Evolutionary conservation across 805 yeast genomes (phyloP).

Genomic region (Nakazawaea wyomingensis): DNA sequence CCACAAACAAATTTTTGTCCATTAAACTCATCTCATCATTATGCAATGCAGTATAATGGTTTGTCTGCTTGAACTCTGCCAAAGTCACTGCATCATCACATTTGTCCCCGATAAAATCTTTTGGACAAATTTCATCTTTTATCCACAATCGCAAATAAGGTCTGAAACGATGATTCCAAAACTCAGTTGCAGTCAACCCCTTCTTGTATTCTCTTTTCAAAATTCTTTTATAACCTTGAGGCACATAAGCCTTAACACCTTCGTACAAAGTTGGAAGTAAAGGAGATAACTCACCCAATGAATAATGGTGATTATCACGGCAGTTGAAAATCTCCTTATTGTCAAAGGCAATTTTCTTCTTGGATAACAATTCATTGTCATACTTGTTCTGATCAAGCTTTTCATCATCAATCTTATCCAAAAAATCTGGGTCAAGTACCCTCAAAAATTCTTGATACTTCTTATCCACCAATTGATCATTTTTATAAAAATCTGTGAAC

Average conservation of each 20-base stretch:
- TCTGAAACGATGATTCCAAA: slow-evolving; percentile 37
- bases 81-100: slow-evolving; percentile 27
- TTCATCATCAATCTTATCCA: slow-evolving; percentile 9
- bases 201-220: slow-evolving; percentile 46
- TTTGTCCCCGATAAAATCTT: slow-evolving; percentile 22
- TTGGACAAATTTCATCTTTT: slow-evolving; percentile 21
- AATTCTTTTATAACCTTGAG: slow-evolving; percentile 35
- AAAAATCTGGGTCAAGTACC: slow-evolving; percentile 18
- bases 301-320: slow-evolving; percentile 48
- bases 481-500: slow-evolving; percentile 26
- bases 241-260: slow-evolving; percentile 51
- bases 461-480: slow-evolving; percentile 14
- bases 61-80: slow-evolving; percentile 27
- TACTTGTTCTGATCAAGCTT: slow-evolving; percentile 16
- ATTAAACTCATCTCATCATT: slow-evolving; percentile 22
- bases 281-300: slow-evolving; percentile 43
- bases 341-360: slow-evolving; percentile 19
- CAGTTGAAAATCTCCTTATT: slow-evolving; percentile 36
- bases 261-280: slow-evolving; percentile 46
- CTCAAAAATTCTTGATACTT: slow-evolving; percentile 9
- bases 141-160: slow-evolving; percentile 58
- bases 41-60: slow-evolving; percentile 24
- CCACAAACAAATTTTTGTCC: slow-evolving; percentile 11
- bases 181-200: slow-evolving; percentile 30
- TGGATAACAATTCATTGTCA: slow-evolving; percentile 12